These are phyloP conservation scores for Aspergillus sp. DNA, from an alignment of 2,329 filamentous ascomycete species.

Conservation along the genomic window DNA sequence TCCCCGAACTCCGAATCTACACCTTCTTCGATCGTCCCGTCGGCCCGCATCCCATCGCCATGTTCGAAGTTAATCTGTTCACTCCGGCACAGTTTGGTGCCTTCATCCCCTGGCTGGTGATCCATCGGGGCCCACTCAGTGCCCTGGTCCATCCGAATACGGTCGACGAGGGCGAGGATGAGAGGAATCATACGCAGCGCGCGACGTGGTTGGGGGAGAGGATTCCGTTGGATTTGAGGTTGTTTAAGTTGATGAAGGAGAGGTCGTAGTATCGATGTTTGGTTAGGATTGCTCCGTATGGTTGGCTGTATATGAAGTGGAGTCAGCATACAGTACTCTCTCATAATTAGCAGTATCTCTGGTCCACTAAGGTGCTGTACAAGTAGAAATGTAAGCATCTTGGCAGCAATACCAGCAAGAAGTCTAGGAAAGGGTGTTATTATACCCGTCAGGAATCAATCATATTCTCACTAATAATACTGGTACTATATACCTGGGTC, in stretches of 20 bases:
- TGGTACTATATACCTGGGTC: too few relatives aligned
- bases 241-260: slow-evolving; percentile 25
- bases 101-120: slow-evolving; percentile 74
- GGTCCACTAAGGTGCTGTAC: too few relatives aligned
- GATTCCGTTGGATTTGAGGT: slow-evolving; percentile 35
- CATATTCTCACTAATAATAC: too few relatives aligned
- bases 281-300: too few relatives aligned
- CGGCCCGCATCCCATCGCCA: slow-evolving; percentile 73
- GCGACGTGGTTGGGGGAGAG: slow-evolving; percentile 40
- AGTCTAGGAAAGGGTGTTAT: too few relatives aligned
- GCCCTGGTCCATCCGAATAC: slow-evolving; percentile 79
- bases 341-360: too few relatives aligned
- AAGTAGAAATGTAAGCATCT: too few relatives aligned
- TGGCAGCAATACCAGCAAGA: too few relatives aligned
- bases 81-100: slow-evolving; percentile 82
- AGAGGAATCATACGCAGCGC: slow-evolving; percentile 41
- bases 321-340: too few relatives aligned
- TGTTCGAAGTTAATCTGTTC: slow-evolving; percentile 90
- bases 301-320: too few relatives aligned
- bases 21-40: slow-evolving; percentile 66
- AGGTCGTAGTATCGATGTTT: slow-evolving; percentile 1
- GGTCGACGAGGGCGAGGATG: slow-evolving; percentile 36
- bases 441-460: too few relatives aligned
- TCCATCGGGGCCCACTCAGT: slow-evolving; percentile 72
- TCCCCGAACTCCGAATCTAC: slow-evolving; percentile 80